Percentiles rank a stretch among this genome's conserved stretches.
phyloP scores from a whole-genome alignment of 768 basidiomycete genomes.

The Russula earlei region DNA sequence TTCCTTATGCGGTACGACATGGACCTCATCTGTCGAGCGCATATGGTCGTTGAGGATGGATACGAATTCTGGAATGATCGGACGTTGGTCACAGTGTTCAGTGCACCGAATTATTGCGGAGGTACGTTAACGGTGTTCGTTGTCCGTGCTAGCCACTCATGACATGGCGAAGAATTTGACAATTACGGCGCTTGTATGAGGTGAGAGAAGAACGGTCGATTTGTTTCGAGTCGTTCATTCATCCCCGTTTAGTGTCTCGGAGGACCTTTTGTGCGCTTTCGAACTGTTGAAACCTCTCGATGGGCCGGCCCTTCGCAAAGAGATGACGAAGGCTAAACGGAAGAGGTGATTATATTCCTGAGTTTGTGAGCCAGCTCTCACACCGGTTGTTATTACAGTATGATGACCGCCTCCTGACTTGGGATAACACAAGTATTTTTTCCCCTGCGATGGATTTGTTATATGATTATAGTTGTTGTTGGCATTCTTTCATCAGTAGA shows the following conservation, averaged over 20 bases:
- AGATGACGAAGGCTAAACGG: constrained; percentile 98
- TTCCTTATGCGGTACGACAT: constrained; percentile 94
- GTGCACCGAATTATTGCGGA: constrained; percentile 94
- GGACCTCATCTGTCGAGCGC: constrained; percentile 98
- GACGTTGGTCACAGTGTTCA: constrained; percentile 96
- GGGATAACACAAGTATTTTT: background rate
- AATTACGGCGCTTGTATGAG: constrained; percentile 96
- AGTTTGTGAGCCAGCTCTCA: background rate
- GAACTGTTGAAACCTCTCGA: constrained; percentile 95
- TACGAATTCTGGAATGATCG: constrained; percentile 99
- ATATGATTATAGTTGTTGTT: constrained; percentile 20
- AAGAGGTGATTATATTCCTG: constrained; percentile 54
- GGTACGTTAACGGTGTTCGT: constrained; percentile 45
- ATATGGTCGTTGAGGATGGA: constrained; percentile 99
- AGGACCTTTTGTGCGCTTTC: constrained; percentile 95
- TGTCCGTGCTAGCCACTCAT: constrained; percentile 13
- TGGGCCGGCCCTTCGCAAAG: constrained; percentile 88
- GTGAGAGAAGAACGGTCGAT: constrained; percentile 32
- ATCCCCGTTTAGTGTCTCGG: constrained; percentile 61
- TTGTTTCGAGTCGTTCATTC: background rate
- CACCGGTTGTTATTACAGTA: constrained; percentile 6
- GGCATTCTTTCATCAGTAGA: constrained; percentile 6
- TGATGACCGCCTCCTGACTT: constrained; percentile 19
- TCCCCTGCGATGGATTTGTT: constrained; percentile 5
- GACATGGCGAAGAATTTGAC: constrained; percentile 64